phyloP scores from a whole-genome alignment of 257 asterid genomes.

The Orobanche coerulescens region DNA sequence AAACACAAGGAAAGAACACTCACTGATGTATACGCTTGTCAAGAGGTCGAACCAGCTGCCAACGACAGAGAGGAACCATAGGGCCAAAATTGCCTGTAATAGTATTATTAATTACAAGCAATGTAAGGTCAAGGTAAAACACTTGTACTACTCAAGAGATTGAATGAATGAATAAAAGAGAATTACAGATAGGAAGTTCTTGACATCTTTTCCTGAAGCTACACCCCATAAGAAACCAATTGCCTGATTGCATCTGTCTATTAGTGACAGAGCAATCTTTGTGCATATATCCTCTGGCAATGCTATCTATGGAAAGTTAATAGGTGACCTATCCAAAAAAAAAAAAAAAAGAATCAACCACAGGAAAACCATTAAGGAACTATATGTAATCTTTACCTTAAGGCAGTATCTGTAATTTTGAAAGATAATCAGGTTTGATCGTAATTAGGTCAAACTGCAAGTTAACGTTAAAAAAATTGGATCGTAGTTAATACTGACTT shows the following conservation, averaged over 20 bases:
- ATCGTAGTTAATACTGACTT: constrained; percentile 32
- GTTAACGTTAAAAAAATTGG: too few species aligned
- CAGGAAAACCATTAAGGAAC: too few species aligned
- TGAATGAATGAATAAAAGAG: too few species aligned
- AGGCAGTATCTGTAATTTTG: too few species aligned
- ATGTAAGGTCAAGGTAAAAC: too few species aligned
- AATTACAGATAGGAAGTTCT: constrained; percentile 53
- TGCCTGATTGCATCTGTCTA: constrained; percentile 52
- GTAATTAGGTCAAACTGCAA: too few species aligned
- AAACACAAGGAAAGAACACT: constrained; percentile 26
- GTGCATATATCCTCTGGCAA: constrained; percentile 59
- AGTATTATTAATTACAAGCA: not conserved
- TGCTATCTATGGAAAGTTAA: constrained; percentile 46
- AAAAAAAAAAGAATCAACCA: not conserved
- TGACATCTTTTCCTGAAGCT: constrained; percentile 70
- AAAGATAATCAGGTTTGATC: too few species aligned
- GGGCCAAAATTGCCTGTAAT: constrained; percentile 44
- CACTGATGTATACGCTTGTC: constrained; percentile 63
- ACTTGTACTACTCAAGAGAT: too few species aligned
- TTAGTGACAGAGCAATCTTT: constrained; percentile 42
- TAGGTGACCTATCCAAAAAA: constrained; percentile 42
- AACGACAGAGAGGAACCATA: constrained; percentile 55
- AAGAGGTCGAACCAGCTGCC: constrained; percentile 91
- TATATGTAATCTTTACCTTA: too few species aligned
- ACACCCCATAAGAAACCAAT: constrained; percentile 41